Evolutionary conservation across 148 eudicot genomes (phyloP).

Genomic region (Suaeda aralocaspica): DNA sequence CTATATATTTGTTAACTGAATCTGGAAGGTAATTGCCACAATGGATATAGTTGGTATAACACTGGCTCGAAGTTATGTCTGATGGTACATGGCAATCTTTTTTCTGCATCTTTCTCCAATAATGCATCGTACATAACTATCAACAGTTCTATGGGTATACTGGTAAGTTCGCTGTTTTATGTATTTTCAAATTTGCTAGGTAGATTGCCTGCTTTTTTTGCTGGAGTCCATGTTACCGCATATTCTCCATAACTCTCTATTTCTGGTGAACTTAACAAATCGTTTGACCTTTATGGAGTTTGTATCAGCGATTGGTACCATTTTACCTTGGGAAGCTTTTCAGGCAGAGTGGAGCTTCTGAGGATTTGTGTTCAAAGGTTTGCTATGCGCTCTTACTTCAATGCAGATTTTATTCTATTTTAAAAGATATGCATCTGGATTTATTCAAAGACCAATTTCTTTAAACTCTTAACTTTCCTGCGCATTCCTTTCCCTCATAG

Average conservation of each 20-base stretch:
- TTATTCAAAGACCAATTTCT: background rate
- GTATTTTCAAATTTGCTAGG: background rate
- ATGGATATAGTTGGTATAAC: conserved; percentile 68
- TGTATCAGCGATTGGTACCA: conserved; percentile 93
- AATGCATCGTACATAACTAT: conserved; percentile 69
- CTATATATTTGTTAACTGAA: conserved; percentile 14
- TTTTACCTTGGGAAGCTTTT: conserved; percentile 82
- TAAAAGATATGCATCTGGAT: background rate
- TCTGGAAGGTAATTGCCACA: background rate
- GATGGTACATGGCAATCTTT: conserved; percentile 94
- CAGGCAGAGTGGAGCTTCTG: conserved; percentile 66
- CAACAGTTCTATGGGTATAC: conserved; percentile 89
- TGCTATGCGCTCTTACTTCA: conserved; percentile 22
- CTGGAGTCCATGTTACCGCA: background rate
- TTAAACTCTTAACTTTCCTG: background rate
- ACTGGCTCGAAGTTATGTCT: conserved; percentile 53
- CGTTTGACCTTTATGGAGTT: conserved; percentile 55
- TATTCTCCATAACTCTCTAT: background rate
- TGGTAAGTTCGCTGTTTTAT: conserved; percentile 62
- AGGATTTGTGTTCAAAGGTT: conserved; percentile 81
- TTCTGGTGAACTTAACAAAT: conserved; percentile 13
- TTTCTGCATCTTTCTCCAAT: conserved; percentile 67
- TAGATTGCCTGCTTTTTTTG: background rate
- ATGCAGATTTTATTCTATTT: conserved; percentile 1
- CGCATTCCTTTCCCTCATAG: conserved; percentile 11